Percentiles rank a stretch among this genome's conserved stretches.
Conservation (phyloP, 1,139 yeast genomes). For the Citeromyces hawaiiensis region DNA sequence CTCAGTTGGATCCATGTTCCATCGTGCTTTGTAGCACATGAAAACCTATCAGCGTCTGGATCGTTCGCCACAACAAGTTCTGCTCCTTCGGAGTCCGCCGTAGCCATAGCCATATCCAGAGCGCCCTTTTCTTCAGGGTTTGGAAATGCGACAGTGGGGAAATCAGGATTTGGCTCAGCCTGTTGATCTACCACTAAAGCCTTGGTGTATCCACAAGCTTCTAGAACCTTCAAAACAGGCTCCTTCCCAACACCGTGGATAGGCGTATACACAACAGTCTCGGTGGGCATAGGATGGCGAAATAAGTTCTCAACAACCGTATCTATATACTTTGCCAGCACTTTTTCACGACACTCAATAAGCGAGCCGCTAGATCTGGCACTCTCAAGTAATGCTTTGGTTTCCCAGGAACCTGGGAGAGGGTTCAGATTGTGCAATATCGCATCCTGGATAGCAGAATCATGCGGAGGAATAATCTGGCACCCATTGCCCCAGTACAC, state of each 20-base stretch:
- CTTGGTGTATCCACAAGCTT: background rate
- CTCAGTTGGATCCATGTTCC: constrained; percentile 66
- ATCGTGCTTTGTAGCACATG: constrained; percentile 44
- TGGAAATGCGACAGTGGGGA: constrained; percentile 80
- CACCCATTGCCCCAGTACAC: constrained; percentile 92
- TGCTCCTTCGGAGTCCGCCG: constrained; percentile 34
- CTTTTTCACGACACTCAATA: constrained; percentile 14
- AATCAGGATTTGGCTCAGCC: constrained; percentile 65
- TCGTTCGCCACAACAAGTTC: constrained; percentile 74
- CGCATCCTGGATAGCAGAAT: constrained; percentile 49
- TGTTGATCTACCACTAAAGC: constrained; percentile 41
- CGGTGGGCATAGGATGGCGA: constrained; percentile 11
- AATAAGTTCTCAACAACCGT: constrained; percentile 20
- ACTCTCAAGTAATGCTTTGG: constrained; percentile 19
- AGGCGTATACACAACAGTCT: constrained; percentile 71
- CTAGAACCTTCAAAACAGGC: constrained; percentile 19
- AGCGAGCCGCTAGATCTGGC: constrained; percentile 5
- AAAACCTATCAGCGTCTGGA: constrained; percentile 93
- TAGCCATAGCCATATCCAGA: constrained; percentile 49
- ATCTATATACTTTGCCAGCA: constrained; percentile 20
- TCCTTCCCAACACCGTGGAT: constrained; percentile 88
- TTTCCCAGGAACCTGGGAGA: constrained; percentile 40
- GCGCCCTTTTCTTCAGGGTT: constrained; percentile 97
- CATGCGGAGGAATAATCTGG: constrained; percentile 92
- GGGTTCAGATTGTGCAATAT: constrained; percentile 55